Conservation (phyloP, 306 rosid species). For the Cicer cuneatum region DNA sequence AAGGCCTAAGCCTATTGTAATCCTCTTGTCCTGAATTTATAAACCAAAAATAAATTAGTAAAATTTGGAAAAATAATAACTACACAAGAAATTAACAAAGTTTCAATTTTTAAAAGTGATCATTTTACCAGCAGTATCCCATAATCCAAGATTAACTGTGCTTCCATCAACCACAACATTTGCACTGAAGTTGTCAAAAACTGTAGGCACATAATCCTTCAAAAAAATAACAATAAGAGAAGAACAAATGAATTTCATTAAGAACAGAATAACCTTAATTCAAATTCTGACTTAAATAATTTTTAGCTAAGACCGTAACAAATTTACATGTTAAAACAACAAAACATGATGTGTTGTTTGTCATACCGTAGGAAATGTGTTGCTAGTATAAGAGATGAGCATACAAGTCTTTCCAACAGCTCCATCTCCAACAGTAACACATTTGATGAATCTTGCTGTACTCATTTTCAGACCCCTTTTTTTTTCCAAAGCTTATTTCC, state of each 20-base stretch:
- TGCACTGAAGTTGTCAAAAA: conserved; percentile 94
- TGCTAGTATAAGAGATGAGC: conserved; percentile 94
- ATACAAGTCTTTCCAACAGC: conserved; percentile 95
- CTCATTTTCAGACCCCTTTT: conserved; percentile 58
- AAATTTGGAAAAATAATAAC: neutral
- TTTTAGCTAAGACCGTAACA: too few relatives aligned
- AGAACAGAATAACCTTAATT: too few relatives aligned
- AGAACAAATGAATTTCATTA: conserved; percentile 37
- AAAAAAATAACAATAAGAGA: neutral
- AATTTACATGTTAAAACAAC: conserved; percentile 19
- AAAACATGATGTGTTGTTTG: conserved; percentile 28
- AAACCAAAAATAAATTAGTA: conserved; percentile 23
- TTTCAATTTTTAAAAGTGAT: too few relatives aligned
- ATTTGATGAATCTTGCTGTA: conserved; percentile 91
- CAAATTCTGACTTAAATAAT: too few relatives aligned
- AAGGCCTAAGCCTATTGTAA: conserved; percentile 93
- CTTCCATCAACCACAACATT: conserved; percentile 97
- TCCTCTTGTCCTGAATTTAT: conserved; percentile 82
- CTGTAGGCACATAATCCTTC: conserved; percentile 93
- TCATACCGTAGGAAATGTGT: conserved; percentile 82
- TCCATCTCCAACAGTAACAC: conserved; percentile 94
- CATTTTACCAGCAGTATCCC: conserved; percentile 89
- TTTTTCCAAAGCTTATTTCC: neutral
- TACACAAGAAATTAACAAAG: neutral
- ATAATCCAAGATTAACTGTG: conserved; percentile 86